These are phyloP conservation scores for Phaffia australis DNA, from an alignment of 768 basidiomycete species.

Conservation along the genomic window DNA sequence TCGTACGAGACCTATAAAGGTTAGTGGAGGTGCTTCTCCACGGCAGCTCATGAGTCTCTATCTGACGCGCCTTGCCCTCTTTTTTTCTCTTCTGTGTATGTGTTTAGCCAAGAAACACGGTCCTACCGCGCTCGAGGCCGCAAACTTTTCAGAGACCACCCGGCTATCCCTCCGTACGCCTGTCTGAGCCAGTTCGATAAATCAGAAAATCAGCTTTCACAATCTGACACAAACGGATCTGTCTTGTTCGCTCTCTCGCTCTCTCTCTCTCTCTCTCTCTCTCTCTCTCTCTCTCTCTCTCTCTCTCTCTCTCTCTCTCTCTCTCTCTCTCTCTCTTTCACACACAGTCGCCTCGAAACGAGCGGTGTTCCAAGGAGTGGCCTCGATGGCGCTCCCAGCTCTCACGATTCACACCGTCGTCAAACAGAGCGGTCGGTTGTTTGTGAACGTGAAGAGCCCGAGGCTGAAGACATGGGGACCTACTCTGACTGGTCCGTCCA, in stretches of 20 bases:
- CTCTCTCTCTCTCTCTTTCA: background rate
- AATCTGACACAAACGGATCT: background rate
- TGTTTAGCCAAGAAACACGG: constrained; percentile 33
- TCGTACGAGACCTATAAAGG: constrained; percentile 39
- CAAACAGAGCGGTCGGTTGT: constrained; percentile 33
- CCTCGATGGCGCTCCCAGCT: constrained; percentile 39
- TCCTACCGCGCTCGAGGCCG: constrained; percentile 36
- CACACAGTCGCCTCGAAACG: constrained; percentile 34
- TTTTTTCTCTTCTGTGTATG: background rate
- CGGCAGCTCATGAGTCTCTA: constrained; percentile 34
- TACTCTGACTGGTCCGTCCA: constrained; percentile 28
- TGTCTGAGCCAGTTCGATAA: too few species aligned
- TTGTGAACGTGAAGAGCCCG: constrained; percentile 32
- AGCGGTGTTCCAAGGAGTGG: constrained; percentile 37
- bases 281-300: background rate
- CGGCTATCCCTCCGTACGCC: too few species aligned
- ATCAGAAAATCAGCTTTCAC: constrained; percentile 27
- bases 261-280: background rate
- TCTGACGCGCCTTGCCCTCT: constrained; percentile 32
- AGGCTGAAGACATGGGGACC: constrained; percentile 37
- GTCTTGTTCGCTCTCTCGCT: background rate
- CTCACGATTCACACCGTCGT: constrained; percentile 39
- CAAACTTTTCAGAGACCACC: constrained; percentile 36
- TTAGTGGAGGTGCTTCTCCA: constrained; percentile 31
- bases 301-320: background rate